These are phyloP conservation scores for Zoysia matrella DNA, from an alignment of 202 grass and related monocot genomes.

Conservation along the genomic window DNA sequence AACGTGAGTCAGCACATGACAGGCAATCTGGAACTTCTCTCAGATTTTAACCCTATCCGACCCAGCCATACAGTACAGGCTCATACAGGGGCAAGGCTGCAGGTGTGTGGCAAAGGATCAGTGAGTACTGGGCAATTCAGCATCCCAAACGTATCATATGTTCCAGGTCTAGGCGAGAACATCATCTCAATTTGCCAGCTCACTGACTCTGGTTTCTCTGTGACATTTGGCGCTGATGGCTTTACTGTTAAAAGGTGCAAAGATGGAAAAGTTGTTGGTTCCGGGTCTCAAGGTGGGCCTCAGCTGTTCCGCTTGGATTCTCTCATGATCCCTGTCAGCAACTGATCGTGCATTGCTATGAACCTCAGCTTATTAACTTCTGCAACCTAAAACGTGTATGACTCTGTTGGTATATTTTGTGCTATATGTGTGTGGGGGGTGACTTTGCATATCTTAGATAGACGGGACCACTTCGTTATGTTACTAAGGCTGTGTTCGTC, in stretches of 20 bases:
- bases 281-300: neutral
- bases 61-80: neutral
- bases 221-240: neutral
- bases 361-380: no score
- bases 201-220: neutral
- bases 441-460: no score
- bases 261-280: neutral
- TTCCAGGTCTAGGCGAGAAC: slow-evolving; percentile 10
- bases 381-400: no score
- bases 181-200: slow-evolving; percentile 21
- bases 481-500: no score
- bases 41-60: neutral
- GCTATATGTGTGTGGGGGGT: no score
- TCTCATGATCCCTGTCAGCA: neutral
- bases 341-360: neutral
- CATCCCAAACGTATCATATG: neutral
- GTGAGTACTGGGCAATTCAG: neutral
- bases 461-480: no score
- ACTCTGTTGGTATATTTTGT: no score
- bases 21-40: neutral
- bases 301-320: slow-evolving; percentile 7
- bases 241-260: neutral
- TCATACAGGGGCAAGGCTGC: neutral
- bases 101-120: neutral
- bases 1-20: neutral